These are phyloP conservation scores for Plasmodium ovale DNA, from an alignment of 169 alveolate genomes.

Conservation along the genomic window DNA sequence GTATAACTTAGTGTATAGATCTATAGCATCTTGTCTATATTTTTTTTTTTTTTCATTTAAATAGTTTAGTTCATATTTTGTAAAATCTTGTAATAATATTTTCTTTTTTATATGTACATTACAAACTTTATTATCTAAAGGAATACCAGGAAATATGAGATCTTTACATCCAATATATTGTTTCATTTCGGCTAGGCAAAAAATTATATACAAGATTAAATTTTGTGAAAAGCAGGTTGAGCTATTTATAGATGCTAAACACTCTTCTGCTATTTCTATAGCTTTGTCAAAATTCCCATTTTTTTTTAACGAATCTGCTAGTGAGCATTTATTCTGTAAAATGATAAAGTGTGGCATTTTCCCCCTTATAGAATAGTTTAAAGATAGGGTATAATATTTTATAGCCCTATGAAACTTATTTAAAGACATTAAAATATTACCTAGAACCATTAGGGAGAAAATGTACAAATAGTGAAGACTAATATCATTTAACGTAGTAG, in stretches of 20 bases:
- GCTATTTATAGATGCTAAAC: slow-evolving; percentile 22
- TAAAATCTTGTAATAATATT: slow-evolving; percentile 38
- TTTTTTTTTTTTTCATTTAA: slow-evolving; percentile 58
- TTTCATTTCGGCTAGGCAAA: slow-evolving; percentile 62
- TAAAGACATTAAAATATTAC: slow-evolving; percentile 46
- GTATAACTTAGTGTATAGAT: slow-evolving; percentile 45
- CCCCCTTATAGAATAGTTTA: slow-evolving; percentile 39
- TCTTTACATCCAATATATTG: slow-evolving; percentile 69
- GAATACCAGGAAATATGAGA: slow-evolving; percentile 33
- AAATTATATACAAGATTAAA: slow-evolving; percentile 41
- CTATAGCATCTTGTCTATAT: slow-evolving; percentile 62
- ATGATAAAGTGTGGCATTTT: slow-evolving; percentile 57
- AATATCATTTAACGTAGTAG: slow-evolving; percentile 48
- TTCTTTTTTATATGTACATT: slow-evolving; percentile 38
- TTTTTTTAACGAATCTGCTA: slow-evolving; percentile 71
- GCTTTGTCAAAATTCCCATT: slow-evolving; percentile 71
- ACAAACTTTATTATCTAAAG: slow-evolving; percentile 9
- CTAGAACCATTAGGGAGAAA: slow-evolving; percentile 31
- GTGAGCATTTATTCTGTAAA: slow-evolving; percentile 45
- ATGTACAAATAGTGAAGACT: slow-evolving; percentile 33
- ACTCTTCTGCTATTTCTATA: slow-evolving; percentile 65
- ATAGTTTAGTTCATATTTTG: slow-evolving; percentile 40
- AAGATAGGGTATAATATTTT: slow-evolving; percentile 34
- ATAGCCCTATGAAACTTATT: slow-evolving; percentile 57
- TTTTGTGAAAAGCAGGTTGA: slow-evolving; percentile 14